Evolutionary conservation across 106 monocot species (phyloP).

Genomic region (Dioscorea alata): DNA sequence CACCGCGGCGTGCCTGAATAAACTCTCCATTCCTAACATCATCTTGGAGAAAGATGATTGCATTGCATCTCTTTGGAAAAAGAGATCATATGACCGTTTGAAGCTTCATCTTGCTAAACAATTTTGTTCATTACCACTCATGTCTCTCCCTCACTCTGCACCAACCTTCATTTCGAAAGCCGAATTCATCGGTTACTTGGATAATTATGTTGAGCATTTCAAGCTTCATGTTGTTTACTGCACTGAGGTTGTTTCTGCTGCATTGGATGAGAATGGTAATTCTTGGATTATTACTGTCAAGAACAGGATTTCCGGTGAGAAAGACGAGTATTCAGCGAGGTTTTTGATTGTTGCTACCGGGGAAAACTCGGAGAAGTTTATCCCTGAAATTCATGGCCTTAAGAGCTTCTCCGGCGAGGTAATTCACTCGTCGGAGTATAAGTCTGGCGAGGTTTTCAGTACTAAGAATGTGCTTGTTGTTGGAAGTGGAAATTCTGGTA

Average conservation of each 20-base stretch:
- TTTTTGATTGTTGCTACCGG: slow-evolving; percentile 27
- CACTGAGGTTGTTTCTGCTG: neutral
- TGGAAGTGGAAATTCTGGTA: slow-evolving; percentile 10
- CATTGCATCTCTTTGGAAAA: slow-evolving; percentile 15
- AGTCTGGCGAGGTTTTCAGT: slow-evolving; percentile 1
- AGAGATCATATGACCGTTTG: slow-evolving; percentile 18
- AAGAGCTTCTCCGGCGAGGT: slow-evolving; percentile 11
- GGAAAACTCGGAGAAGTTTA: slow-evolving; percentile 10
- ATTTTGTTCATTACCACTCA: slow-evolving; percentile 19
- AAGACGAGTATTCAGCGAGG: neutral
- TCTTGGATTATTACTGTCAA: neutral
- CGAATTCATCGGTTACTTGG: slow-evolving; percentile 14
- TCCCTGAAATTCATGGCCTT: slow-evolving; percentile 13
- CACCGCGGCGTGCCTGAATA: slow-evolving; percentile 18
- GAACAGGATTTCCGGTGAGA: neutral
- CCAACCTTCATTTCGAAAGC: slow-evolving; percentile 11
- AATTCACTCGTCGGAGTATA: slow-evolving; percentile 18
- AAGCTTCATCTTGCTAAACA: slow-evolving; percentile 23
- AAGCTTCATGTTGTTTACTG: neutral
- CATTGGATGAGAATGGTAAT: neutral
- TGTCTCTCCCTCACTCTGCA: neutral
- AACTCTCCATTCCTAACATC: neutral
- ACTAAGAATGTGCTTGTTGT: slow-evolving; percentile 13
- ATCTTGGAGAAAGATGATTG: slow-evolving; percentile 17
- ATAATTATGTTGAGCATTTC: slow-evolving; percentile 11